These are phyloP conservation scores for Ettlia oleoabundans DNA, from an alignment of 139 green algal species.

Conservation along the genomic window DNA sequence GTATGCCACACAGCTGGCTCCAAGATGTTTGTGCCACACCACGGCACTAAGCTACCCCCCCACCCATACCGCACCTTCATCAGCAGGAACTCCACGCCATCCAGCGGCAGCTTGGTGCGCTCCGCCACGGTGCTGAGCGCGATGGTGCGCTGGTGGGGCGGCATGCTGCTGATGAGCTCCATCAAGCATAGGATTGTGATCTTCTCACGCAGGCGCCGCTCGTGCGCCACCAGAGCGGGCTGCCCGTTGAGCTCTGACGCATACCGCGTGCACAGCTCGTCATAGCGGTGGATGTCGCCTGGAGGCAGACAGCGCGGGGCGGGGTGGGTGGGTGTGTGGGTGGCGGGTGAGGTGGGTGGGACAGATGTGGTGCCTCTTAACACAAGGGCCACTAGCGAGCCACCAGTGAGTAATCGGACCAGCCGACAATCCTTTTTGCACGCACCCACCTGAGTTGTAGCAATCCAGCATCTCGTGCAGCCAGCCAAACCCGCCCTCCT, in stretches of 20 bases:
- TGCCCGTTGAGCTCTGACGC: slow-evolving; percentile 83
- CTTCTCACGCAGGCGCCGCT: slow-evolving; percentile 92
- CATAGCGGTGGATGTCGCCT: slow-evolving; percentile 92
- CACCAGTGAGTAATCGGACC: too few species aligned
- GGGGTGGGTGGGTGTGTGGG: neutral
- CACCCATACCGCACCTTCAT: slow-evolving; percentile 82
- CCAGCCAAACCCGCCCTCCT: slow-evolving; percentile 79
- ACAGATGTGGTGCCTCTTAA: too few species aligned
- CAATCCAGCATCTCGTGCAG: slow-evolving; percentile 87
- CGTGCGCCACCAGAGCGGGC: slow-evolving; percentile 91
- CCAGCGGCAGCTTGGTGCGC: slow-evolving; percentile 87
- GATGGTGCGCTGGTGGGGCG: slow-evolving; percentile 85
- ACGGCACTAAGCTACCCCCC: too few species aligned
- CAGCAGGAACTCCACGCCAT: slow-evolving; percentile 97
- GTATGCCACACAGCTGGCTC: too few species aligned
- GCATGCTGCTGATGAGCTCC: slow-evolving; percentile 59
- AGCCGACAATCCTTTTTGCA: too few species aligned
- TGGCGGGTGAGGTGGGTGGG: too few species aligned
- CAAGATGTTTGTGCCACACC: too few species aligned
- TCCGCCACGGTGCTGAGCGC: slow-evolving; percentile 69
- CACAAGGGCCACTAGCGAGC: too few species aligned
- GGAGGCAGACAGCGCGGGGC: neutral
- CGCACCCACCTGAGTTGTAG: slow-evolving; percentile 81
- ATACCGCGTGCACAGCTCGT: slow-evolving; percentile 85
- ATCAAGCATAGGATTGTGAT: slow-evolving; percentile 89